Evolutionary conservation across 371 early-diverging fungal species (phyloP).

Genomic region (Enterocytospora artemiae): DNA sequence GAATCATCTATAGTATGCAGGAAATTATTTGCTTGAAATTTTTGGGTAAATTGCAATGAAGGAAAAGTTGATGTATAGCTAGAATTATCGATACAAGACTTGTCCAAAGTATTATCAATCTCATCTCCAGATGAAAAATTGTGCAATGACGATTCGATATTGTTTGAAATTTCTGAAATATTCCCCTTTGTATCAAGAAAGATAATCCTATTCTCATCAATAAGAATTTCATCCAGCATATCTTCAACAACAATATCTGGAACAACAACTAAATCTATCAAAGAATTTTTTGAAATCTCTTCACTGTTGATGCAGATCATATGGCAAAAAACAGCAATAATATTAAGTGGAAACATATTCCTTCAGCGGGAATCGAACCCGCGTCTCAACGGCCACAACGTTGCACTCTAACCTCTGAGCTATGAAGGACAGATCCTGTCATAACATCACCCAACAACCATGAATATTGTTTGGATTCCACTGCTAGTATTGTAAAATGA

Average conservation of each 20-base stretch:
- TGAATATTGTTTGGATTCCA: no score
- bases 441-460: no score
- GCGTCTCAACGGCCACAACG: constrained; percentile 8
- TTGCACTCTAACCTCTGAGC: constrained; percentile 10
- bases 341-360: not conserved
- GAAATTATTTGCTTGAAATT: not conserved
- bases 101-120: no score
- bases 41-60: not conserved
- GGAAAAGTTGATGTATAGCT: not conserved
- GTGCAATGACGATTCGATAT: no score
- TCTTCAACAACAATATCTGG: constrained; percentile 1
- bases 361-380: constrained; percentile 8
- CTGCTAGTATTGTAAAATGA: no score
- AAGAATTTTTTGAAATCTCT: constrained; percentile 2
- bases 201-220: not conserved
- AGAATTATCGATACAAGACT: not conserved
- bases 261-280: constrained; percentile 13
- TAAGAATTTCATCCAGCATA: constrained; percentile 1
- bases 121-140: no score
- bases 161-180: not conserved
- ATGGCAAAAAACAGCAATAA: not conserved
- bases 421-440: constrained; percentile 8
- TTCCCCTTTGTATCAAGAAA: constrained; percentile 19
- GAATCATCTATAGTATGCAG: not conserved
- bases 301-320: not conserved